Conservation (phyloP, 2,329 filamentous ascomycete genomes). For the Canariomyces notabilis region DNA sequence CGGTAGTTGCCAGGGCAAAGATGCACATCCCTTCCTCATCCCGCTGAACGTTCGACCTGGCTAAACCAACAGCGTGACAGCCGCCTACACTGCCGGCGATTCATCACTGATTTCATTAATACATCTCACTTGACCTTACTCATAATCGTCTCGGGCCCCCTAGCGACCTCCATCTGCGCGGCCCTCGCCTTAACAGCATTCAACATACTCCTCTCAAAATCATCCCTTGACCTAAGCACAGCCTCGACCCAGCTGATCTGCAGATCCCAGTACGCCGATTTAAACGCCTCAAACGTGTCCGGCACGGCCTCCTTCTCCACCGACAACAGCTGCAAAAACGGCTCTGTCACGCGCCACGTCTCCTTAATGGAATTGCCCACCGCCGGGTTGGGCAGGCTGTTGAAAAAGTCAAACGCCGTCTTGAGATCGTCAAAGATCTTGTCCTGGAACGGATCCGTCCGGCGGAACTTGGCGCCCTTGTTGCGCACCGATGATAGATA, state of each 20-base stretch:
- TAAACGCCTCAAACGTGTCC: constrained; percentile 77
- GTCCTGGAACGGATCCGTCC: constrained; percentile 80
- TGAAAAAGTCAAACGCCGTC: constrained; percentile 86
- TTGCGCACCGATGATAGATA: constrained; percentile 86
- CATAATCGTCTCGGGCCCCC: constrained; percentile 90
- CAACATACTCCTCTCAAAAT: constrained; percentile 88
- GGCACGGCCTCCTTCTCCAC: constrained; percentile 69
- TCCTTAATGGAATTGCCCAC: constrained; percentile 72
- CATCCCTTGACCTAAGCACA: constrained; percentile 78
- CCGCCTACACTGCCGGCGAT: no score
- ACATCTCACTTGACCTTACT: constrained; percentile 68
- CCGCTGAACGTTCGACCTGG: no score
- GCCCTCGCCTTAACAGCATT: constrained; percentile 82
- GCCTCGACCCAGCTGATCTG: constrained; percentile 95
- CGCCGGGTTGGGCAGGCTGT: constrained; percentile 62
- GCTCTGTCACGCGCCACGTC: constrained; percentile 88
- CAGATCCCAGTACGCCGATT: constrained; percentile 85
- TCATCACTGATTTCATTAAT: constrained; percentile 2
- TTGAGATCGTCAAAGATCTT: constrained; percentile 92
- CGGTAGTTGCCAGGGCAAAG: background rate
- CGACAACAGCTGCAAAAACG: constrained; percentile 73
- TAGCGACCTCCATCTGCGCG: constrained; percentile 75
- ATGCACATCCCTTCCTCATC: background rate
- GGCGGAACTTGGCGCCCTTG: constrained; percentile 81
- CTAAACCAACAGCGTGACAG: no score